A percentile compares a stretch with the other conserved stretches of the same genome.
These are phyloP conservation scores for Tulasnella sp. DNA, from an alignment of 768 basidiomycete genomes.

Conservation along the genomic window DNA sequence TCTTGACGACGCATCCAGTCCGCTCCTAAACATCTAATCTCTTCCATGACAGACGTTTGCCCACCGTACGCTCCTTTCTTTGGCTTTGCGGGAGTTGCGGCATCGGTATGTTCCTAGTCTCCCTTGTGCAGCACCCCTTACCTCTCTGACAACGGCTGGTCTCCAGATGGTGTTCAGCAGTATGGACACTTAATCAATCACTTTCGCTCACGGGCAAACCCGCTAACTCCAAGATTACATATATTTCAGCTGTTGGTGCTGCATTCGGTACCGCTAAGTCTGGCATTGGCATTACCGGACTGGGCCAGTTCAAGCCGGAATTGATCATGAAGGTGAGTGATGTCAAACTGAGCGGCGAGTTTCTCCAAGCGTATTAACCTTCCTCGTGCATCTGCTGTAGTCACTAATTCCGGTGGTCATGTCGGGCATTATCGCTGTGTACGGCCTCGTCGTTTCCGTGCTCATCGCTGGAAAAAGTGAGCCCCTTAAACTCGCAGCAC, in stretches of 20 bases:
- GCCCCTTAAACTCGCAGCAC: slow-evolving; percentile 40
- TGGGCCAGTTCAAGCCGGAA: slow-evolving; percentile 93
- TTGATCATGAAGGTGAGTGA: slow-evolving; percentile 91
- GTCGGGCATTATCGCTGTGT: slow-evolving; percentile 98
- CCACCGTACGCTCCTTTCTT: slow-evolving; percentile 98
- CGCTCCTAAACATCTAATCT: slow-evolving; percentile 19
- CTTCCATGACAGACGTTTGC: slow-evolving; percentile 53
- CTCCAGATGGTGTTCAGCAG: slow-evolving; percentile 95
- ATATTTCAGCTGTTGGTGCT: slow-evolving; percentile 79
- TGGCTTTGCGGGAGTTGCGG: slow-evolving; percentile 95
- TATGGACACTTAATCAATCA: slow-evolving; percentile 51
- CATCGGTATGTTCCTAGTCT: slow-evolving; percentile 63
- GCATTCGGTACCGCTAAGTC: slow-evolving; percentile 96
- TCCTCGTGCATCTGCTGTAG: slow-evolving; percentile 50
- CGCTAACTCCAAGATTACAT: background rate
- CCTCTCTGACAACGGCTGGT: background rate
- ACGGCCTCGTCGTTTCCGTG: slow-evolving; percentile 94
- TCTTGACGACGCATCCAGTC: background rate
- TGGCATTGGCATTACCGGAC: slow-evolving; percentile 94
- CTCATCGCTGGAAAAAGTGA: slow-evolving; percentile 75
- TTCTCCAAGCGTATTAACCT: background rate
- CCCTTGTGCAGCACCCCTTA: background rate
- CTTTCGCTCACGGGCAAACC: background rate
- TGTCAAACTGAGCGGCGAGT: background rate
- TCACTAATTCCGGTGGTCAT: slow-evolving; percentile 96